phyloP scores from a whole-genome alignment of 139 green algal species.

The Chlorella sorokiniana region DNA sequence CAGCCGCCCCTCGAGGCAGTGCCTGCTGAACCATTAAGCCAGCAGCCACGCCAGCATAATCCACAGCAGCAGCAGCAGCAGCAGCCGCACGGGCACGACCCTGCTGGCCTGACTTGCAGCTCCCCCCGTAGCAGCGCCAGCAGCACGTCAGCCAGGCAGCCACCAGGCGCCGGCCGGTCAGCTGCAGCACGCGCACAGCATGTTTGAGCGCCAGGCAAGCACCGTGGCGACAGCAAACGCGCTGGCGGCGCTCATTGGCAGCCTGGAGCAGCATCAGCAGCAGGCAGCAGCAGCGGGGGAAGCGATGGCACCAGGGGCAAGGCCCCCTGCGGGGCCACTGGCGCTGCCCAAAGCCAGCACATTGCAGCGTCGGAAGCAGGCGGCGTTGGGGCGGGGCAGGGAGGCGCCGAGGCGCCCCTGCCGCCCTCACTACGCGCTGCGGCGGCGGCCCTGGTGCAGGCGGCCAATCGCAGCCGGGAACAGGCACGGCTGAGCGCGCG shows the following conservation, averaged over 20 bases:
- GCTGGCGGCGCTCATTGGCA: constrained; percentile 1
- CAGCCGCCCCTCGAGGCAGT: no score
- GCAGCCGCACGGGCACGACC: not conserved
- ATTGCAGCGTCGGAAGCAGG: not conserved
- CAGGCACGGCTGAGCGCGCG: not conserved
- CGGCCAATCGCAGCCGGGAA: not conserved
- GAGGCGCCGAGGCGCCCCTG: not conserved
- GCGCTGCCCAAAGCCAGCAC: not conserved
- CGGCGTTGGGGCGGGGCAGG: not conserved
- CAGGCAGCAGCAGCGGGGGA: not conserved
- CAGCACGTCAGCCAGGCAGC: not conserved
- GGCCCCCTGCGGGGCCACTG: not conserved
- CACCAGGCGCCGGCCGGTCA: not conserved
- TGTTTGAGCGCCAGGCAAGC: not conserved
- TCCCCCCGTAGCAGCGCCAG: not conserved
- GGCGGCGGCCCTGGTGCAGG: not conserved
- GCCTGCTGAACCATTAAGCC: no score
- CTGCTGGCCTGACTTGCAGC: not conserved
- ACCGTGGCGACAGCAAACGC: not conserved
- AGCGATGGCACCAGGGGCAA: not conserved
- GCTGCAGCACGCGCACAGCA: constrained; percentile 1
- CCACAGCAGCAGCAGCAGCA: not conserved
- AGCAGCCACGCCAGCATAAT: no score
- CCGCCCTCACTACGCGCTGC: not conserved
- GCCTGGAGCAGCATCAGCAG: not conserved